Base-by-base conservation (phyloP, 192 early-diverging fungal genomes). In the Cetraspora pellucida region DNA sequence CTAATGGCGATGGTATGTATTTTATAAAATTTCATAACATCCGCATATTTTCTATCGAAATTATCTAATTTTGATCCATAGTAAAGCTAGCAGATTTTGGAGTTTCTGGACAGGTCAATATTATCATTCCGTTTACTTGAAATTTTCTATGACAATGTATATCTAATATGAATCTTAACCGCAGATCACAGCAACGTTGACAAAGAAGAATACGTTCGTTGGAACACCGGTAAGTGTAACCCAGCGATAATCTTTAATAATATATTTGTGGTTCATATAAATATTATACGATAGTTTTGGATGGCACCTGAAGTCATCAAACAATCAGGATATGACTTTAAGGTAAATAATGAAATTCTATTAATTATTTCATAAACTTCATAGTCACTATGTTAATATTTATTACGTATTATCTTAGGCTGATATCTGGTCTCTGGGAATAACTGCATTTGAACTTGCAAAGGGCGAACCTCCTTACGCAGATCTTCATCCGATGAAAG, bases 21-120 rank as follows among this genome's bases (percentile, higher is more conserved):
- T 37, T 7, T 27, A 10, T n/a, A n/a, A n/a, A n/a, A 60, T 27
- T 60, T 27, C 27, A 27, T 37, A 37, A 37, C 37, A 1, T 37
- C 37, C 7, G 7, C 37, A 37, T 37, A 37, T 37, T 37, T 37
- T 37, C 0, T 37, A 37, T 7, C 27, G 13, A 10, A 27, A 44
- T 65, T 45, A n/a, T 28, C 17, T 44, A 21, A 43, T n/a, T 65
- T 65, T 2, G 19, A 50, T n/a, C 28, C n/a, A 17, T 17, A 81
- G 91, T 99, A 57, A 99, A 98, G 82, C 86, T 99, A 67, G 96
- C 96, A 6, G 97, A 99, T 85, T 99, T 99, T 89, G 97, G 97
- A 14, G 97, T 99, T n/a, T 93, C 94, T 28, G 95, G 96, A 27
- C 96, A 98, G 83, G 85, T 94, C n/a, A 30, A 13, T 63, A 25